Evolutionary conservation across 805 yeast genomes (phyloP), one percentile per base, ranked within the genome.

Genomic region (Pichia kluyveri): DNA sequence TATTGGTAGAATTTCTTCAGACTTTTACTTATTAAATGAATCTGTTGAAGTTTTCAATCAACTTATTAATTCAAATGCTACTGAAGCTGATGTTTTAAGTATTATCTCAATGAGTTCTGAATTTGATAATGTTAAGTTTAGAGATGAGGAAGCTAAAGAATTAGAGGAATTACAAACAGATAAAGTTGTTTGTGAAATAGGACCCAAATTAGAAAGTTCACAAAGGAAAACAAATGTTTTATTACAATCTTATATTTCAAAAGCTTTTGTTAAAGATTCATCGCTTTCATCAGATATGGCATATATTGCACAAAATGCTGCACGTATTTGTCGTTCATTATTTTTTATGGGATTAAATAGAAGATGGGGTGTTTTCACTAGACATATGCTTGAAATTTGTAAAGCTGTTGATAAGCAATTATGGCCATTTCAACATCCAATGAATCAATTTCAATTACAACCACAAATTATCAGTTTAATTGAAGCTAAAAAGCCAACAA

Each of bases 231-330:
- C 96, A 0, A 90, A 91, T 56, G 77, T 89, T 41, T 72, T 95
- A 41, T 67, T 93, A 18, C 99, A 93, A 63, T 82, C 97, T 0
- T 95, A 75, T 62, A 84, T 93, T 31, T 88, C 97, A 0, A 80
- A 82, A 49, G 80, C 88, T 1, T 57, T 63, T 11, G 77, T 90
- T 37, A 78, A 75, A 49, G 96, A 88, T 49, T 80, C 96, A 4
- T 84, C 99, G 0, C 69, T 93, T 50, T 70, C 78, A 3, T 87
- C 97, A 0, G 99, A 93, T 64, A 74, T 86, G 43, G 85, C 87
- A 53, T 93, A 93, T 62, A 95, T 93, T 48, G 97, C 98, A 1
- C 99, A 93, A 59, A 93, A 93, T 59, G 77, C 97, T 4, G 88
- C 91, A 1, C 81, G 99, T 70, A 91, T 93, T 34, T 80, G 96